phyloP scores from a whole-genome alignment of 1,284 basidiomycete species.

The Malassezia slooffiae region DNA sequence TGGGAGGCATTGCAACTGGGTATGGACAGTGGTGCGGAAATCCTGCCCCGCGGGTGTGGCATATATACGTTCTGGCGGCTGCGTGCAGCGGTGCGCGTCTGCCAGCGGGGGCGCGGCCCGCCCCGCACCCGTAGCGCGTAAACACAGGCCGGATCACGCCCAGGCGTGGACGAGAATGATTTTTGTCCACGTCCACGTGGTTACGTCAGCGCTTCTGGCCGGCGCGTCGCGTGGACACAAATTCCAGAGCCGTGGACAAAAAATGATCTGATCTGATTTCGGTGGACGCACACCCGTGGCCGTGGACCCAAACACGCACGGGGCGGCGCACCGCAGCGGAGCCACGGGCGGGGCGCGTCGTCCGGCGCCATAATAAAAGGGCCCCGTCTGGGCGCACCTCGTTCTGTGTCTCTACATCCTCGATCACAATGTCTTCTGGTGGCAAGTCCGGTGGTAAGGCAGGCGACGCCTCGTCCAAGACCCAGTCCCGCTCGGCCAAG shows the following conservation, averaged over 20 bases:
- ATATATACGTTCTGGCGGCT: constrained; percentile 16
- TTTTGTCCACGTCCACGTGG: too few relatives aligned
- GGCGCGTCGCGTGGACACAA: constrained; percentile 4
- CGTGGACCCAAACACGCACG: neutral
- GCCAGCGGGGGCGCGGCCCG: too few relatives aligned
- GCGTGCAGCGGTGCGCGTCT: too few relatives aligned
- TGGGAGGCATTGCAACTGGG: constrained; percentile 36
- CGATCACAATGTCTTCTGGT: constrained; percentile 41
- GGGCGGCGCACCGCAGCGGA: neutral
- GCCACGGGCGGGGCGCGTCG: neutral
- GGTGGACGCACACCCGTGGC: neutral
- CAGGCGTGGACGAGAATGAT: too few relatives aligned
- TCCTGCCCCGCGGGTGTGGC: constrained; percentile 4
- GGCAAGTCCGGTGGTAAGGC: constrained; percentile 50
- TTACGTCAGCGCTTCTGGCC: too few relatives aligned
- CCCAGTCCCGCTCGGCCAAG: constrained; percentile 65
- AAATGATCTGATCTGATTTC: constrained; percentile 4
- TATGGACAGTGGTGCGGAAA: too few relatives aligned
- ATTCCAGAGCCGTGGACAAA: neutral
- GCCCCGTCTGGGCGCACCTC: neutral
- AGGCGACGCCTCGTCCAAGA: constrained; percentile 49
- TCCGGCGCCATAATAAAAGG: constrained; percentile 12
- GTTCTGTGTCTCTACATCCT: constrained; percentile 5
- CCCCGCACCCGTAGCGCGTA: too few relatives aligned
- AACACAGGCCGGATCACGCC: too few relatives aligned